Base-by-base conservation (phyloP, 2,329 filamentous ascomycete species). In the Xylariales sp. region DNA sequence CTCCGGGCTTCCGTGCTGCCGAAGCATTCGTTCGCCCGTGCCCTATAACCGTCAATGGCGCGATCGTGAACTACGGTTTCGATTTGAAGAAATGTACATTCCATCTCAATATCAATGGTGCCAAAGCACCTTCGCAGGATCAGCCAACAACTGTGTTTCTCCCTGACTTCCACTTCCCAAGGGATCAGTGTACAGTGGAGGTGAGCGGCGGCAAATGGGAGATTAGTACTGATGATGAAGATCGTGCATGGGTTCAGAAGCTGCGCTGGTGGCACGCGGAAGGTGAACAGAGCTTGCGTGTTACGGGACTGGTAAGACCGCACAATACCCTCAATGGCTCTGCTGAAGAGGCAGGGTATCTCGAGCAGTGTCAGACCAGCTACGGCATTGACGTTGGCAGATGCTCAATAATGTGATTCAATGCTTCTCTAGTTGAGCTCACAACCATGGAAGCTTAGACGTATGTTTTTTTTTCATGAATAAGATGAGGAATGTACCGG, bases 211-310 rank as follows among this genome's bases (percentile, higher is more conserved):
- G 94, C 6, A 93, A 91, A 56, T 98, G 90, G 90, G 81, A 84
- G 49, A 88, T 97, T 43, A 81, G 79, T 48, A 75, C 70, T 5
- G 82, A 89, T 43, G 84, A 89, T 40, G 74, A 79, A 7, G 78
- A 85, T 44, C 79, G 78, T 0, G 79, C 78, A 5, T 67, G 79
- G 49, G 69, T 88, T 43, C 91, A 96, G 65, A 76, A 76, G 46
- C 65, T 98, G 46, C 79, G 78, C 50, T 98, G 93, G 93, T 96
- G 91, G 90, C 90, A 98, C 63, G 79, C 78, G 1, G 83, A 84
- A 40, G 93, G 91, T 3, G 80, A 89, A 49, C 91, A 97, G 63
- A 81, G 68, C 33, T 71, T 98, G 38, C 85, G 76, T 44, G 73
- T 96, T 7, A 81, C 76, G 15, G 93, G 93, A 0, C 65, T 87